These are phyloP conservation scores for Syzygium oleosum DNA, from an alignment of 345 rosid genomes.

Conservation along the genomic window DNA sequence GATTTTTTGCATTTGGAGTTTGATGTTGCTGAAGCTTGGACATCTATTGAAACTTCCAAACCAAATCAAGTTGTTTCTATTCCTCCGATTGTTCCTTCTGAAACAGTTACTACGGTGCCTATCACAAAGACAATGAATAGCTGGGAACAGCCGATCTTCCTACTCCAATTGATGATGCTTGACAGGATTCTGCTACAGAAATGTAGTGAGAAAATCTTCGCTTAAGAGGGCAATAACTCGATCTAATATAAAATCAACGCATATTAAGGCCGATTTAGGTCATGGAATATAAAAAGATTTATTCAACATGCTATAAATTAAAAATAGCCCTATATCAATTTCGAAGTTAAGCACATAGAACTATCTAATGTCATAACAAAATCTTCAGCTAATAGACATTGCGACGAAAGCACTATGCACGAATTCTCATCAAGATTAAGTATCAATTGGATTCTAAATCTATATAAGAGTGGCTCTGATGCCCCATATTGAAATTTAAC, in stretches of 20 bases:
- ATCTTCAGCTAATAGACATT: not conserved
- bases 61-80: not conserved
- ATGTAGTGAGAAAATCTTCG: not conserved
- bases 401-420: not conserved
- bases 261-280: not conserved
- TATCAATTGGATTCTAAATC: not conserved
- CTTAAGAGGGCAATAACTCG: not conserved
- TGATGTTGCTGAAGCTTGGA: not conserved
- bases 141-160: not conserved
- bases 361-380: not conserved
- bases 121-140: not conserved
- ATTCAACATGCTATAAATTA: not conserved
- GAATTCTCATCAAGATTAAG: not conserved
- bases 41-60: not conserved
- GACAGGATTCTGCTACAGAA: not conserved
- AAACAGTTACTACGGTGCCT: not conserved
- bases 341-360: not conserved
- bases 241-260: not conserved
- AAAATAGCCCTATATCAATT: not conserved
- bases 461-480: not conserved
- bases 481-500: not conserved
- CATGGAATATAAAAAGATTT: not conserved
- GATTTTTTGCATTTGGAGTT: not conserved
- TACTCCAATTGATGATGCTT: not conserved
- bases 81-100: not conserved